phyloP scores from a whole-genome alignment of 2,329 filamentous ascomycete species.

The Sporothrix sp. region DNA sequence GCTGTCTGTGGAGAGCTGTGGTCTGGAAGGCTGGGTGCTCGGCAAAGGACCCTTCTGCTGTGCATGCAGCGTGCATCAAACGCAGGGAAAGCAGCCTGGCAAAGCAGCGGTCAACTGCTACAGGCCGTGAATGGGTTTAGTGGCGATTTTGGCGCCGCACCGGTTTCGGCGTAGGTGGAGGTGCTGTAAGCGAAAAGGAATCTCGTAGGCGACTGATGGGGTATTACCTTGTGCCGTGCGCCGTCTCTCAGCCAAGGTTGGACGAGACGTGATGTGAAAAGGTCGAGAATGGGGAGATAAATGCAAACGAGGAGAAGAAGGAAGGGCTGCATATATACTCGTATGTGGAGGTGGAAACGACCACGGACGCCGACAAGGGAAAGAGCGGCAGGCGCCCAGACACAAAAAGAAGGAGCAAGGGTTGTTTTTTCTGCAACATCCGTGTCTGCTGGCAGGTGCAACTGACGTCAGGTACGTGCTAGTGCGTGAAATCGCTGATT shows the following conservation, averaged over 20 bases:
- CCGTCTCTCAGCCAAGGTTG: too few species aligned
- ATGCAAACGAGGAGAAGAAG: background rate
- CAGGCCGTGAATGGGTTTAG: background rate
- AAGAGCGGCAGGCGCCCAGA: too few species aligned
- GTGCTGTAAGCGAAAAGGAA: slow-evolving; percentile 1
- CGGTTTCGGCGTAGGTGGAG: slow-evolving; percentile 1
- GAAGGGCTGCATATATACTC: too few species aligned
- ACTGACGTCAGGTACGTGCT: slow-evolving; percentile 5
- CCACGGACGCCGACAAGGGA: too few species aligned
- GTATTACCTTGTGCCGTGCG: too few species aligned
- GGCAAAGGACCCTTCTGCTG: too few species aligned
- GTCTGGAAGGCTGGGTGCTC: too few species aligned
- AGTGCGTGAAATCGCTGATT: background rate
- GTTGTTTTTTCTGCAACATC: background rate
- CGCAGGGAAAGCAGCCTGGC: slow-evolving; percentile 5
- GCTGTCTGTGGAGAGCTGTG: background rate
- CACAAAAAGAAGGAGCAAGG: background rate
- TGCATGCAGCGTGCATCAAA: background rate
- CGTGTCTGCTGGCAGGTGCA: background rate
- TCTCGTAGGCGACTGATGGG: background rate
- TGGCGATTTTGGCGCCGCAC: slow-evolving; percentile 5
- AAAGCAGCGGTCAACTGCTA: slow-evolving; percentile 5
- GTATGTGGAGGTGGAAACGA: too few species aligned
- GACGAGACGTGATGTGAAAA: too few species aligned
- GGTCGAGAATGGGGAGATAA: background rate